Percentiles rank a stretch among this genome's conserved stretches.
Conservation (phyloP, 2,329 filamentous ascomycete species). For the Penicillium sclerotigenum region DNA sequence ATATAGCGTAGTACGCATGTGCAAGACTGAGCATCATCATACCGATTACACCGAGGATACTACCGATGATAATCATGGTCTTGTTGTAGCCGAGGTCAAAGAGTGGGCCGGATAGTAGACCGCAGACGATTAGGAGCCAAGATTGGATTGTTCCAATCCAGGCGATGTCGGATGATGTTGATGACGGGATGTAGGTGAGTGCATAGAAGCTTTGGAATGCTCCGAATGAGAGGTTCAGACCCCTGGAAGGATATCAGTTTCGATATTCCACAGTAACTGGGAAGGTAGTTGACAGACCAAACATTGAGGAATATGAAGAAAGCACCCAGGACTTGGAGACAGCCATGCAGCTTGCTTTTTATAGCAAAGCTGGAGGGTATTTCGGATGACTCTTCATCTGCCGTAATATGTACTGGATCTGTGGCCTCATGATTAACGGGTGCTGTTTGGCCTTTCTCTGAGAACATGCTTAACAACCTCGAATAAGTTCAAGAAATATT, state of each 20-base stretch:
- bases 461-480: not conserved
- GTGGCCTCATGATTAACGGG: not conserved
- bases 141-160: constrained; percentile 46
- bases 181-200: constrained; percentile 8
- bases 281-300: constrained; percentile 8
- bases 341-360: not conserved
- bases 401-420: not conserved
- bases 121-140: constrained; percentile 40
- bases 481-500: not conserved
- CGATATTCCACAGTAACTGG: not conserved
- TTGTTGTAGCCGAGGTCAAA: constrained; percentile 44
- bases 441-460: not conserved
- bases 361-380: not conserved
- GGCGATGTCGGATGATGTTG: constrained; percentile 38
- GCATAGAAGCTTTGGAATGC: constrained; percentile 47
- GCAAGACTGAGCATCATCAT: constrained; percentile 42
- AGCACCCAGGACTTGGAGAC: constrained; percentile 28
- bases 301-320: constrained; percentile 26
- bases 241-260: constrained; percentile 7
- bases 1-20: constrained; percentile 35
- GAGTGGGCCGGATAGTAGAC: constrained; percentile 41
- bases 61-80: constrained; percentile 33
- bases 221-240: constrained; percentile 37
- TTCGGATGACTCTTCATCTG: not conserved
- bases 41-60: constrained; percentile 33